Conservation (phyloP, 306 rosid genomes). For the Lupinus albus region DNA sequence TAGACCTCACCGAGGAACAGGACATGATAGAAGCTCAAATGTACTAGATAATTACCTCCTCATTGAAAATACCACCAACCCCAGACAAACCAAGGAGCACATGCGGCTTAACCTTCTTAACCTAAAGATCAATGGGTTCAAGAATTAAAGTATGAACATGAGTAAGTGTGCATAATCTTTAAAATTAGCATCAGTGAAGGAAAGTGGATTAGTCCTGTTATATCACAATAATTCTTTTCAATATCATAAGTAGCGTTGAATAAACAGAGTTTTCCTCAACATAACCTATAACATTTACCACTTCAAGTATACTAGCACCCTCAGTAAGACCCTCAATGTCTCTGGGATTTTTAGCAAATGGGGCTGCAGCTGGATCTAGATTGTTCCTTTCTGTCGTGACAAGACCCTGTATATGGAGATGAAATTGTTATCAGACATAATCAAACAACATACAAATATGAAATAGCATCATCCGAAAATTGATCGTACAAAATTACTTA, state of each 20-base stretch:
- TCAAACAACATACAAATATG: conserved; percentile 13
- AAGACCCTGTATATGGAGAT: conserved; percentile 69
- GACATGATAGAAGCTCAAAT: conserved; percentile 25
- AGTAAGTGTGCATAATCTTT: conserved; percentile 26
- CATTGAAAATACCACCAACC: conserved; percentile 81
- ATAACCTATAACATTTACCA: conserved; percentile 56
- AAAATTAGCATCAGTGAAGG: conserved; percentile 10
- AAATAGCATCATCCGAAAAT: conserved; percentile 19
- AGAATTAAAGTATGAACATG: conserved; percentile 19
- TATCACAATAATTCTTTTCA: conserved; percentile 11
- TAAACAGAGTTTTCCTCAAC: conserved; percentile 18
- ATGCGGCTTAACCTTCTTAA: conserved; percentile 81
- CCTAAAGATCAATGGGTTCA: conserved; percentile 51
- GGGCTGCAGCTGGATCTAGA: conserved; percentile 77
- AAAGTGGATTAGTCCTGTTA: conserved; percentile 8
- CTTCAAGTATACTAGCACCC: conserved; percentile 80
- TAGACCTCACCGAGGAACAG: conserved; percentile 2
- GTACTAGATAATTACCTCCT: conserved; percentile 66
- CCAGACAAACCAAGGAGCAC: conserved; percentile 94
- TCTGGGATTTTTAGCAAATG: conserved; percentile 69
- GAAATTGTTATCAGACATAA: conserved; percentile 23
- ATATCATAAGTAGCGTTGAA: no score
- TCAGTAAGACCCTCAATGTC: conserved; percentile 70
- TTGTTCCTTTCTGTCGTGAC: conserved; percentile 72
- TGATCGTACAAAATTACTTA: conserved; percentile 28